These are phyloP conservation scores for Petunia secreta DNA, from an alignment of 257 asterid species.

Conservation along the genomic window DNA sequence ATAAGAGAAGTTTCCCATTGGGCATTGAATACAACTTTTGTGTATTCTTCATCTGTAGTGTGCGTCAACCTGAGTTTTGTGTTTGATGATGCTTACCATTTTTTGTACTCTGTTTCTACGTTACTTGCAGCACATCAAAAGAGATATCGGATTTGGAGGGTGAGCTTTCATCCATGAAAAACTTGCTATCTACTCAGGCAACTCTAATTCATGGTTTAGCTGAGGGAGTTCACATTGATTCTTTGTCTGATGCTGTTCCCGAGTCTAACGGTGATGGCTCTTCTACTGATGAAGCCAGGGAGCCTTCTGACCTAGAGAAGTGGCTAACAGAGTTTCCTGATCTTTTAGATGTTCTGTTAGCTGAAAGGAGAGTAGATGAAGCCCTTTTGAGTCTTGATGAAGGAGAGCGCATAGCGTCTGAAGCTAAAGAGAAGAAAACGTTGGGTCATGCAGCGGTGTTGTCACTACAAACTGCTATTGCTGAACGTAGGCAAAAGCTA, in stretches of 20 bases:
- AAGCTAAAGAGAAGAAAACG: constrained; percentile 68
- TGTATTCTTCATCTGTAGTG: constrained; percentile 14
- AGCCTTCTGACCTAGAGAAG: constrained; percentile 77
- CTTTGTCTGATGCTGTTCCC: constrained; percentile 56
- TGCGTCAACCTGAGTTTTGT: not conserved
- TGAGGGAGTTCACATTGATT: constrained; percentile 85
- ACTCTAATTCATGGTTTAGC: constrained; percentile 88
- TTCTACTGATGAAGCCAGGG: constrained; percentile 55
- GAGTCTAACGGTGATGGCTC: constrained; percentile 51
- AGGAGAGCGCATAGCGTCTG: constrained; percentile 71
- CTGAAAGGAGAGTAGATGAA: constrained; percentile 97
- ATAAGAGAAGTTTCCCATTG: constrained; percentile 9
- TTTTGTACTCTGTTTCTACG: constrained; percentile 19
- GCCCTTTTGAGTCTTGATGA: constrained; percentile 88
- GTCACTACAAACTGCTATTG: constrained; percentile 68
- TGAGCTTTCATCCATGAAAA: constrained; percentile 96
- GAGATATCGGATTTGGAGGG: constrained; percentile 99
- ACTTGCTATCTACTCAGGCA: constrained; percentile 94
- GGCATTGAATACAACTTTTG: not conserved
- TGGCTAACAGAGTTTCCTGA: constrained; percentile 90
- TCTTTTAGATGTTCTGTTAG: constrained; percentile 85
- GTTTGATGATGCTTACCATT: constrained; percentile 19
- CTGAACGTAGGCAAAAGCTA: constrained; percentile 77
- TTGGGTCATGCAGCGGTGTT: constrained; percentile 51
- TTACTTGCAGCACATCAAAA: constrained; percentile 81